Evolutionary conservation across 805 yeast species (phyloP), one percentile per base, ranked within the genome.

Genomic region (Ogataea zsoltii): DNA sequence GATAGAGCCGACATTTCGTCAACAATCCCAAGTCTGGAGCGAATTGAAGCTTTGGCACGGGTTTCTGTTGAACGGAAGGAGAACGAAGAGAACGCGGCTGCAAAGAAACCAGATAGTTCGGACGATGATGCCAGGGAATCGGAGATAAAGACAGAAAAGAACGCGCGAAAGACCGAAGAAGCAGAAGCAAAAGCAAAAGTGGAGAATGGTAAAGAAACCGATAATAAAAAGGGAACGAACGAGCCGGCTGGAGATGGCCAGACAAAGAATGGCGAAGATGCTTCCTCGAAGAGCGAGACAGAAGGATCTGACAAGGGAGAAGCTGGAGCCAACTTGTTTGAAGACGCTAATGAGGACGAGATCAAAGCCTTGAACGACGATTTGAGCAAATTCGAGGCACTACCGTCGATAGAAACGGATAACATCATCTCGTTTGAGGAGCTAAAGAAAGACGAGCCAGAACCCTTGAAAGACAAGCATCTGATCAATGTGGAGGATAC

Each of bases 331-430:
- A 62, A 62, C 30, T 41, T 63, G 41, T 63, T 63, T 46, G 65
- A 50, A 41, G 63, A 60, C 46, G 67, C 65, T 0, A 61, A 60
- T 19, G 65, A 54, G 42, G 63, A 60, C 44, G 65, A 61, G 45
- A 61, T 62, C 36, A 61, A 62, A 42, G 61, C 61, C 18, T 46
- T 56, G 32, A 53, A 56, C 42, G 58, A 55, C 28, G 57, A 56
- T 33, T 28, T 56, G 41, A 44, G 49, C 38, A 54, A 51, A 40
- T 35, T 54, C 9, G 51, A 44, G 15, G 50, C 53, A 4, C 44
- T 50, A 14, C 54, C 53, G 4, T 26, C 46, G 10, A 21, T 53
- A 3, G 57, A 54, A 14, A 41, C 49, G 11, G 55, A 51, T 26
- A 42, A 44, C 16, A 51, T 46, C 21, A 42, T 58, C 25, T 54